These are phyloP conservation scores for Metarhizium album DNA, from an alignment of 2,329 filamentous ascomycete species.

Conservation along the genomic window DNA sequence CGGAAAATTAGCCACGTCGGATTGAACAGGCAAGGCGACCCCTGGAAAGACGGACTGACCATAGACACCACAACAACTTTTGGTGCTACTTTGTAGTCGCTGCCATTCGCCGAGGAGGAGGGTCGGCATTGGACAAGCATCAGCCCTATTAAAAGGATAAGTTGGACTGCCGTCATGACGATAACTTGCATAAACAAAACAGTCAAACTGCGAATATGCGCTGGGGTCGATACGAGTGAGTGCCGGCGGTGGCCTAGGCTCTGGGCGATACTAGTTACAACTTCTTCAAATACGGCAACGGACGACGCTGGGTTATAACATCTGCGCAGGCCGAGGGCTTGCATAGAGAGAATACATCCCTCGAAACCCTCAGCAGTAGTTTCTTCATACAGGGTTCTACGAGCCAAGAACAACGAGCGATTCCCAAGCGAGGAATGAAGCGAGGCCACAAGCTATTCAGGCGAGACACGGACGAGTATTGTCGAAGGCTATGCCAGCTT, in stretches of 20 bases:
- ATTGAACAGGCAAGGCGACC: not conserved
- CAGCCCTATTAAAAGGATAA: not conserved
- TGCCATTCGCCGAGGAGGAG: not conserved
- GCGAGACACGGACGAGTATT: not conserved
- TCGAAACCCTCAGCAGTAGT: not conserved
- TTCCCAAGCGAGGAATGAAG: not conserved
- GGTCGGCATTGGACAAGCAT: not conserved
- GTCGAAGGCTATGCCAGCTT: not conserved
- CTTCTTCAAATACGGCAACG: no score
- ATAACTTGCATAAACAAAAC: not conserved
- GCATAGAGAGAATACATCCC: not conserved
- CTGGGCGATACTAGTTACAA: no score
- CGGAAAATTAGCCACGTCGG: conserved; percentile 1
- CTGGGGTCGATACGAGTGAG: not conserved
- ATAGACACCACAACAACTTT: conserved; percentile 40
- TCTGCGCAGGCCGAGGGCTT: not conserved
- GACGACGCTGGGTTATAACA: not conserved
- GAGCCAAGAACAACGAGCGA: not conserved
- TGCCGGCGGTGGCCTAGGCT: not conserved
- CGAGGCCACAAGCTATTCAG: not conserved
- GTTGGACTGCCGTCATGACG: not conserved
- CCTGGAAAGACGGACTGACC: conserved; percentile 27
- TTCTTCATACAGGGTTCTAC: not conserved
- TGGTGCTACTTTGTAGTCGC: not conserved
- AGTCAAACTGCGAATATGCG: not conserved